Conservation (phyloP, 2,329 filamentous ascomycete genomes). For the Aspergillus fumigatiaffinis region DNA sequence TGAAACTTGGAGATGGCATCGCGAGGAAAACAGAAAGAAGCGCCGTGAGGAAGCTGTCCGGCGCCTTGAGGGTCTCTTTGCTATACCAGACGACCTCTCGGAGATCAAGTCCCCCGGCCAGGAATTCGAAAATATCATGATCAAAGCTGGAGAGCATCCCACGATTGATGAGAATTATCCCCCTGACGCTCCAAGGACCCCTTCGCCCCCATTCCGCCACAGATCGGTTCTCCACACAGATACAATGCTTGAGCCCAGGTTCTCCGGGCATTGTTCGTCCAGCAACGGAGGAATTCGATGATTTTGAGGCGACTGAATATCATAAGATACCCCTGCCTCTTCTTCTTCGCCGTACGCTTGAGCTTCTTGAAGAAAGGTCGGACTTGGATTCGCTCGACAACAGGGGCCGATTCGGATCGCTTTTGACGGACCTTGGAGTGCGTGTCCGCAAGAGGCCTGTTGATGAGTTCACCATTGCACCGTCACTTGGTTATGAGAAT, state of each 20-base stretch:
- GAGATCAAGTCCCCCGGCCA: not conserved
- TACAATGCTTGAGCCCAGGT: conserved; percentile 1
- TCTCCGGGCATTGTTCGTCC: conserved; percentile 9
- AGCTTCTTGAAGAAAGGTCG: conserved; percentile 11
- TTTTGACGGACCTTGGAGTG: conserved; percentile 12
- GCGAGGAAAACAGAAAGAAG: conserved; percentile 10
- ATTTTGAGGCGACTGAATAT: conserved; percentile 6
- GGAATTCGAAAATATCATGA: conserved; percentile 9
- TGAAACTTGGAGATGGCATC: conserved; percentile 18
- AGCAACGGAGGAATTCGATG: conserved; percentile 1
- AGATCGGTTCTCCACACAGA: not conserved
- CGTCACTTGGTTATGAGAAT: conserved; percentile 1
- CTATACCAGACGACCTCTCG: conserved; percentile 2
- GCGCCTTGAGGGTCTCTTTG: conserved; percentile 17
- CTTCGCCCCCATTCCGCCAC: not conserved
- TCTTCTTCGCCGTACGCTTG: conserved; percentile 11
- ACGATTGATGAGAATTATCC: not conserved
- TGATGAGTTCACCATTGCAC: not conserved
- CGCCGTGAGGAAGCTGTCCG: conserved; percentile 10
- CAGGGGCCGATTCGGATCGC: conserved; percentile 11
- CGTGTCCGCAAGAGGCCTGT: not conserved
- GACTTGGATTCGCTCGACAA: conserved; percentile 17
- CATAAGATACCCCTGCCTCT: conserved; percentile 10
- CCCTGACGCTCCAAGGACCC: conserved; percentile 1
- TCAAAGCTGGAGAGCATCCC: conserved; percentile 2